These are phyloP conservation scores for Monosiga brevicollis DNA, from an alignment of 78 protist species.

Conservation along the genomic window DNA sequence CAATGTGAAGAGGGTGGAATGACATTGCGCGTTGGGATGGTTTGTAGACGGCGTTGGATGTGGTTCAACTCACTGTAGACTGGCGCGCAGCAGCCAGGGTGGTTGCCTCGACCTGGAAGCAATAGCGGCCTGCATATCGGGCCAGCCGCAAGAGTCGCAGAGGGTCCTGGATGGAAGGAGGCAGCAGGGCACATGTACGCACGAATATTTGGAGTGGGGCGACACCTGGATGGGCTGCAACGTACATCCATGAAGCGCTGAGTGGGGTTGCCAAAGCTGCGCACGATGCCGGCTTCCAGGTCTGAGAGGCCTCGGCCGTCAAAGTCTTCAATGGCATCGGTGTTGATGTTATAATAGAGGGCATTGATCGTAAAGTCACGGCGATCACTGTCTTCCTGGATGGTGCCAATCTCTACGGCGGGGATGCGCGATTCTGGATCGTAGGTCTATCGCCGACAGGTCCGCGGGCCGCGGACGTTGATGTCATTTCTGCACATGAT, in stretches of 20 bases:
- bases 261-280: slow-evolving; percentile 81
- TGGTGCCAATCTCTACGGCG: slow-evolving; percentile 65
- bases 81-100: no score
- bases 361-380: slow-evolving; percentile 93
- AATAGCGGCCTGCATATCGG: slow-evolving; percentile 72
- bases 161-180: slow-evolving; percentile 70
- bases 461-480: no score
- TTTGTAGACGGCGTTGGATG: no score
- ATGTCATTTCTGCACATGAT: no score
- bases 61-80: no score
- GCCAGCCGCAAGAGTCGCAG: slow-evolving; percentile 78
- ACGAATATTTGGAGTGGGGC: neutral
- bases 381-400: slow-evolving; percentile 78
- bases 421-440: slow-evolving; percentile 9
- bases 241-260: slow-evolving; percentile 59
- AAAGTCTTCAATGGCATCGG: slow-evolving; percentile 57
- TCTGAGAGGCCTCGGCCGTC: slow-evolving; percentile 70
- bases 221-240: neutral
- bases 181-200: neutral
- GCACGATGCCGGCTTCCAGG: slow-evolving; percentile 41
- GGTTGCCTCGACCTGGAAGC: slow-evolving; percentile 39
- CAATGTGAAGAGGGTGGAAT: no score
- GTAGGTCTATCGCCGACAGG: slow-evolving; percentile 73
- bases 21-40: no score
- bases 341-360: slow-evolving; percentile 81